Evolutionary conservation across 768 basidiomycete species (phyloP), one percentile per base, ranked within the genome.

Genomic region (Lactifluus subvellereus): DNA sequence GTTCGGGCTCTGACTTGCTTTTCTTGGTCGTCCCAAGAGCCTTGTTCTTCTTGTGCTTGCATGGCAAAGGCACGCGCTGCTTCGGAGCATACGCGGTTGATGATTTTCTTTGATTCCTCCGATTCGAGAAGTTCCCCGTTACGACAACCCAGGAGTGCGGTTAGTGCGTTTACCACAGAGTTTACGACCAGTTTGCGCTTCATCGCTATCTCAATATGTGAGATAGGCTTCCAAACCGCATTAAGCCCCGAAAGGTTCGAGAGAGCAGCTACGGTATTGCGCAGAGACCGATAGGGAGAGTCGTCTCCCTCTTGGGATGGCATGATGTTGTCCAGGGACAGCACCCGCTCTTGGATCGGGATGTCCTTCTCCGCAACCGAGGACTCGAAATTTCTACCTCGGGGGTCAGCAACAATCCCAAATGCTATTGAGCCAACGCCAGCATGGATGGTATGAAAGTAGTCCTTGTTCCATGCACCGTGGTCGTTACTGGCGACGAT

Each of bases 161-260:
- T 91, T 60, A 98, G 79, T 2, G 96, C 86, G 70, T 97, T 94
- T 73, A 98, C 83, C 67, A 85, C 80, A 13, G 86, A 77, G 71
- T 96, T 92, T 62, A 90, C 82, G 35, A 87, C 91, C 49, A 97
- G 76, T 75, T 94, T 94, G 64, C 84, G 84, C 43, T 88, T 85
- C 75, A 94, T 82, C 27, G 79, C 77, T 35, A 84, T 75, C 65
- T 92, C 85, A 22, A 96, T 71, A 18, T 86, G 78, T 2, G 82
- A 76, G 65, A 89, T 82, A 0, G 89, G 82, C 33, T 77, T 77
- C 85, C 91, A 90, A 6, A 77, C 75, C 16, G 84, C 77, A 16
- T 82, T 75, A 54, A 98, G 83, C 4, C 74, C 71, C 22, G 82
- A 76, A 55, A 86, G 72, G 8, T 81, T 76, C 43, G 80, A 75